phyloP scores from a whole-genome alignment of 257 asterid genomes.

The Lantana camara region DNA sequence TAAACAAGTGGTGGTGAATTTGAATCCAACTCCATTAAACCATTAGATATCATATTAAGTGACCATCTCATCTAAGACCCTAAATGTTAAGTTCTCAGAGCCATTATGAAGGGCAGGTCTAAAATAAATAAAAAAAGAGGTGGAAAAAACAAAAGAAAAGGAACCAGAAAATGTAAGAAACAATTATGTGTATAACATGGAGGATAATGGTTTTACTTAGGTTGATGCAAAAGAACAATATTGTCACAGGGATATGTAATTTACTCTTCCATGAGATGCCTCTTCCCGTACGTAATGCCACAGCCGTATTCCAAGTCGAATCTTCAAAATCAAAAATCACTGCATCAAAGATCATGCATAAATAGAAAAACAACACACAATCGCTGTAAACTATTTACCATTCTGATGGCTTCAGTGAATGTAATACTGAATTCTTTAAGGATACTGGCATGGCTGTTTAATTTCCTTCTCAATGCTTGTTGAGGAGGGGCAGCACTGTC shows the following conservation, averaged over 20 bases:
- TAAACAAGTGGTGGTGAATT: no score
- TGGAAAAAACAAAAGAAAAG: no score
- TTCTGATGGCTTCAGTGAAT: slow-evolving; percentile 85
- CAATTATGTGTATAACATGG: neutral
- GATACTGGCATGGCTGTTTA: slow-evolving; percentile 79
- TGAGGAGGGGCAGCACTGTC: slow-evolving; percentile 95
- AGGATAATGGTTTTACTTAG: neutral
- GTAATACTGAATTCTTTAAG: slow-evolving; percentile 95
- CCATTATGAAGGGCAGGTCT: no score
- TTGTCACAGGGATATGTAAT: slow-evolving; percentile 27
- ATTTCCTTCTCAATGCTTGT: slow-evolving; percentile 94
- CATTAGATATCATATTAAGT: no score
- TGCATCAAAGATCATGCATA: slow-evolving; percentile 23
- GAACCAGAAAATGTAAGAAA: neutral
- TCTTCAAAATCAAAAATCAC: slow-evolving; percentile 41
- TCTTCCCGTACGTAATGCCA: slow-evolving; percentile 95
- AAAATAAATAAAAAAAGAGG: no score
- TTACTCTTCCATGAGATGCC: slow-evolving; percentile 98
- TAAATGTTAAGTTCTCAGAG: no score
- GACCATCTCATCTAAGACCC: no score
- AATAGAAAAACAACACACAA: slow-evolving; percentile 14
- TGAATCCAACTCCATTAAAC: no score
- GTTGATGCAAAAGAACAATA: neutral
- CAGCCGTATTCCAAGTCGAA: slow-evolving; percentile 89
- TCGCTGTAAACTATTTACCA: slow-evolving; percentile 62